These are phyloP conservation scores for Pycnococcus provasolii DNA, from an alignment of 139 green algal species.

Conservation along the genomic window DNA sequence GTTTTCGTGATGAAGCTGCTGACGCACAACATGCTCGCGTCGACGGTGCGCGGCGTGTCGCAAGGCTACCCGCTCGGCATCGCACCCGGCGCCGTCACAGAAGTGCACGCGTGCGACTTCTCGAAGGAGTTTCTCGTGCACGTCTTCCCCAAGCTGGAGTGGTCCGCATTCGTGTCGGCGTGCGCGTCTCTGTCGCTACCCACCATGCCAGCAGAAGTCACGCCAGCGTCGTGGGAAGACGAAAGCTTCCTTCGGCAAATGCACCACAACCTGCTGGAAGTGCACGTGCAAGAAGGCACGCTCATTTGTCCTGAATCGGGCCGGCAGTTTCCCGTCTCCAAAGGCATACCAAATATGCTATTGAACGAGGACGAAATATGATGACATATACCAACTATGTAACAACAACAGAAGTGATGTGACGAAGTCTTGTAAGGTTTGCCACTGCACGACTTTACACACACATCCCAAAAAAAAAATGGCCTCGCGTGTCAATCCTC, in stretches of 20 bases:
- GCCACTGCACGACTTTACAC: too few relatives aligned
- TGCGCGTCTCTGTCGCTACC: not conserved
- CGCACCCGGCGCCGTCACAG: constrained; percentile 51
- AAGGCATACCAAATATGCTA: constrained; percentile 83
- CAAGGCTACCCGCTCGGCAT: constrained; percentile 90
- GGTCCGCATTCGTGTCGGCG: constrained; percentile 47
- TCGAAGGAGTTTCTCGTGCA: constrained; percentile 79
- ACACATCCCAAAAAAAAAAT: too few relatives aligned
- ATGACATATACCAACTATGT: too few relatives aligned
- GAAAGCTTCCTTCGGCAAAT: constrained; percentile 38
- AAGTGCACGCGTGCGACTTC: constrained; percentile 65
- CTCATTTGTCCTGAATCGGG: constrained; percentile 74
- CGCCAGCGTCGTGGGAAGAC: constrained; percentile 37
- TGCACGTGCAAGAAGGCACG: constrained; percentile 48
- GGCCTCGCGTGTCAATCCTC: too few relatives aligned
- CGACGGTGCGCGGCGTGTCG: constrained; percentile 75
- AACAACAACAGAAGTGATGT: too few relatives aligned
- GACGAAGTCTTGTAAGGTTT: too few relatives aligned
- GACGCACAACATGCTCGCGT: constrained; percentile 95
- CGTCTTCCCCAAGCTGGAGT: constrained; percentile 80
- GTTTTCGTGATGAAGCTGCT: constrained; percentile 78
- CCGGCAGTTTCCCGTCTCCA: constrained; percentile 60
- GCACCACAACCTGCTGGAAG: constrained; percentile 73
- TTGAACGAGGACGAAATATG: constrained; percentile 50
- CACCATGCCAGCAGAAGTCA: not conserved